phyloP scores from a whole-genome alignment of 176 grass and related monocot species.

The Avena eriantha region DNA sequence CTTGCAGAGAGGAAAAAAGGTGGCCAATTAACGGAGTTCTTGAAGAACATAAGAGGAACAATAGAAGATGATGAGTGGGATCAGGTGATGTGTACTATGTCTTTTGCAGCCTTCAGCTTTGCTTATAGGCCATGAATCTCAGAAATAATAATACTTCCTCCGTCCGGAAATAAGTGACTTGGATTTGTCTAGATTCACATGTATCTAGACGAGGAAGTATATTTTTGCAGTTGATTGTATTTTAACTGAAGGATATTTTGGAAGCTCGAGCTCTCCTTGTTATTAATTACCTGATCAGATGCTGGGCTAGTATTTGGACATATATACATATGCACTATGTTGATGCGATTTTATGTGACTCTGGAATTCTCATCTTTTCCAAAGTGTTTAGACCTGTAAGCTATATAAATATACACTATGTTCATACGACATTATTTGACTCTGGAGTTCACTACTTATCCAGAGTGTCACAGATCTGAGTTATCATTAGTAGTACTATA shows the following conservation, averaged over 20 bases:
- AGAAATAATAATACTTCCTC: conserved; percentile 17
- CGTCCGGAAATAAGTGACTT: no score
- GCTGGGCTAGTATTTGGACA: background rate
- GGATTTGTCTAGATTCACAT: no score
- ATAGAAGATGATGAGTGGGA: conserved; percentile 96
- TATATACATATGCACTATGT: conserved; percentile 26
- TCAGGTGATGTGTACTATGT: conserved; percentile 66
- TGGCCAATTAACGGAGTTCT: conserved; percentile 87
- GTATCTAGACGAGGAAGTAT: background rate
- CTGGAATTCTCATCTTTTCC: background rate
- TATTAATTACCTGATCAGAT: conserved; percentile 17
- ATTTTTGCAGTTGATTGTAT: conserved; percentile 29
- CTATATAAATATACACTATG: conserved; percentile 15
- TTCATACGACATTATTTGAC: conserved; percentile 18
- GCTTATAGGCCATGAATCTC: background rate
- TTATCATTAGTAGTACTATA: conserved; percentile 8
- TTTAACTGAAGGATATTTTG: conserved; percentile 24
- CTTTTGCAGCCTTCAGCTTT: conserved; percentile 33
- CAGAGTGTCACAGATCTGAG: background rate
- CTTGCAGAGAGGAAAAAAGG: conserved; percentile 92
- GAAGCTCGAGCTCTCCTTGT: conserved; percentile 36
- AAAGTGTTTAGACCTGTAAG: conserved; percentile 3
- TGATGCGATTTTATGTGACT: conserved; percentile 12
- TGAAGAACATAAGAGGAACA: conserved; percentile 96
- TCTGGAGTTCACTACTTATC: conserved; percentile 4